Base-by-base conservation (phyloP, 495 filamentous ascomycete genomes). In the Acidiella bohemica region DNA sequence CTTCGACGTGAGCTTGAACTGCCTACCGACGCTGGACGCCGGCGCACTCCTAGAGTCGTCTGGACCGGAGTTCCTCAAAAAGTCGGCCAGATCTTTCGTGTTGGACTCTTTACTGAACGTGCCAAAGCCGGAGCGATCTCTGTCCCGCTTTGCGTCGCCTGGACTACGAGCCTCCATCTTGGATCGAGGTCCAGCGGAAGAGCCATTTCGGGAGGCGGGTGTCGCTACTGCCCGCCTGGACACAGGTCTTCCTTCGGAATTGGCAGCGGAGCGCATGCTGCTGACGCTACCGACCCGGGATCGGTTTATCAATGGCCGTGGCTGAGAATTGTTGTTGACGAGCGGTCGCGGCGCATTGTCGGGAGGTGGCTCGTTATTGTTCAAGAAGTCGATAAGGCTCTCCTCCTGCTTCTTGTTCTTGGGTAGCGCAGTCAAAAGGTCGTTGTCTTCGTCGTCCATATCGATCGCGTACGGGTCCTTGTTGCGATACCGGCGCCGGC, bases 381-480 rank as follows among this genome's bases (percentile, higher is more conserved):
- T 73, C 38, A 99, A 65, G 65, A 99, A 99, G 50, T 99, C 92
- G 23, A 84, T 73, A 33, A 95, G 57, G 52, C 80, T 85, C 56
- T 78, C 73, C 42, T 77, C 72, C 36, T 70, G 55, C 5, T 66
- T 63, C 20, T 8, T 24, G 18, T 22, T 24, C 34, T 38, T 42
- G n/a, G 57, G 55, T 16, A 61, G 58, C 7, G 34, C 34, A 30
- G 67, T 67, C 5, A 61, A 59, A 9, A 59, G 49, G 20, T 67
- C 63, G 2, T 84, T 74, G 14, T 87, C 81, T 23, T 88, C 81
- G 47, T 87, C 83, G 45, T 80, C 82, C 28, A 78, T 68, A 47
- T 94, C 88, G 42, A 96, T 81, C 24, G 86, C 81, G 50, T 95
- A 96, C 0, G 90, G 88, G 52, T 99, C 92, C 29, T 71, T 80